phyloP scores from a whole-genome alignment of 225 moss, liverwort and hornwort genomes.

The Antitrichia curtipendula region DNA sequence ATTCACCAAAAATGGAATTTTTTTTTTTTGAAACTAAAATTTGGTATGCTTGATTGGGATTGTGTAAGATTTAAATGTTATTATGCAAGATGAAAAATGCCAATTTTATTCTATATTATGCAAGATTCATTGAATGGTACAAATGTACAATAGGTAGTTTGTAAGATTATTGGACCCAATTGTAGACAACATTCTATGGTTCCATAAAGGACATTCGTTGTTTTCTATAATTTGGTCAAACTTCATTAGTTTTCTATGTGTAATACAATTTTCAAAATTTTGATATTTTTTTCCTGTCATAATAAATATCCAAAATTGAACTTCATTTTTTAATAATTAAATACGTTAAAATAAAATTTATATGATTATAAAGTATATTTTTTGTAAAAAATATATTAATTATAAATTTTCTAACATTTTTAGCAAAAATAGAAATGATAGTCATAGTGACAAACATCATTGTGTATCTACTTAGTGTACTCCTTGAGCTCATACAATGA shows the following conservation, averaged over 20 bases:
- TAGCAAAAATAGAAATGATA: too few relatives aligned
- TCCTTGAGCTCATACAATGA: too few relatives aligned
- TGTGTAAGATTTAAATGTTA: background rate
- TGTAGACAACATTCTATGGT: too few relatives aligned
- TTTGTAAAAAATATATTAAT: too few relatives aligned
- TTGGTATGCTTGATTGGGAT: background rate
- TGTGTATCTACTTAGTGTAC: background rate
- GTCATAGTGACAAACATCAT: too few relatives aligned
- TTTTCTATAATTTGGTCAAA: background rate
- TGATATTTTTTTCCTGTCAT: background rate
- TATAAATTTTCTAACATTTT: too few relatives aligned
- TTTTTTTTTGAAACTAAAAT: too few relatives aligned
- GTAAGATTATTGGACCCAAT: background rate
- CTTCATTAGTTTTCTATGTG: background rate
- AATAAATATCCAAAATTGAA: background rate
- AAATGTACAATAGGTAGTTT: accelerated
- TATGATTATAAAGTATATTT: too few relatives aligned
- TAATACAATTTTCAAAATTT: background rate
- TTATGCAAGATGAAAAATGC: background rate
- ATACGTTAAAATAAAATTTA: too few relatives aligned
- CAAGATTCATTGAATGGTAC: background rate
- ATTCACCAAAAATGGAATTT: too few relatives aligned
- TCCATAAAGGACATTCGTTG: too few relatives aligned
- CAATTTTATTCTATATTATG: background rate
- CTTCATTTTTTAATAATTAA: too few relatives aligned